Percentiles rank a stretch among this genome's conserved stretches.
phyloP scores from a whole-genome alignment of 306 rosid species.

The Acacia acuminata region DNA sequence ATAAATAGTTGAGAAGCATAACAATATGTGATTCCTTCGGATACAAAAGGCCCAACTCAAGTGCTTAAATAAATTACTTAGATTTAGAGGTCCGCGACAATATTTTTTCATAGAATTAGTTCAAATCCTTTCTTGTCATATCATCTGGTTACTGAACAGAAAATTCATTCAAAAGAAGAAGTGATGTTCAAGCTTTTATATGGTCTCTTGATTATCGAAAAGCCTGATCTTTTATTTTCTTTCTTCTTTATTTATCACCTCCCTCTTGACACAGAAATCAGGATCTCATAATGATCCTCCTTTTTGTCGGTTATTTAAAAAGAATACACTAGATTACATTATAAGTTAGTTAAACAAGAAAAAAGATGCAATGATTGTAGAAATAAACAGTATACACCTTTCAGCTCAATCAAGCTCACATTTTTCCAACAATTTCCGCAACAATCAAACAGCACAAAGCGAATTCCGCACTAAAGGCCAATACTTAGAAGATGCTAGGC shows the following conservation, averaged over 20 bases:
- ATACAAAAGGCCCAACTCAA: neutral
- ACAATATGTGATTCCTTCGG: neutral
- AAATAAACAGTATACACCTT: neutral
- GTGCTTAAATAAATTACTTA: neutral
- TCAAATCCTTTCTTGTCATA: neutral
- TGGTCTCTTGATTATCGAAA: neutral
- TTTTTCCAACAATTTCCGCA: neutral
- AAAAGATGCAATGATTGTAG: neutral
- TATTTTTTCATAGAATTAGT: neutral
- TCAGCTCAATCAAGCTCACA: neutral
- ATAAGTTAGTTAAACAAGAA: neutral
- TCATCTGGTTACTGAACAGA: neutral
- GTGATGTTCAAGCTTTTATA: neutral
- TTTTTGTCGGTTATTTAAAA: neutral
- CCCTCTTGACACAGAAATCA: neutral
- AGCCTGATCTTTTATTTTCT: neutral
- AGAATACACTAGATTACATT: neutral
- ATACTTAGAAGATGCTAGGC: neutral
- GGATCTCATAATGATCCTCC: neutral
- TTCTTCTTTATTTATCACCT: neutral
- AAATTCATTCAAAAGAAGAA: neutral
- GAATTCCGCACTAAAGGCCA: neutral
- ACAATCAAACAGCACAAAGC: constrained; percentile 6
- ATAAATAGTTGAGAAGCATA: neutral
- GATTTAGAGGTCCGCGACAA: neutral